Evolutionary conservation across 257 asterid genomes (phyloP).

Genomic region (Gynochthodes officinalis): DNA sequence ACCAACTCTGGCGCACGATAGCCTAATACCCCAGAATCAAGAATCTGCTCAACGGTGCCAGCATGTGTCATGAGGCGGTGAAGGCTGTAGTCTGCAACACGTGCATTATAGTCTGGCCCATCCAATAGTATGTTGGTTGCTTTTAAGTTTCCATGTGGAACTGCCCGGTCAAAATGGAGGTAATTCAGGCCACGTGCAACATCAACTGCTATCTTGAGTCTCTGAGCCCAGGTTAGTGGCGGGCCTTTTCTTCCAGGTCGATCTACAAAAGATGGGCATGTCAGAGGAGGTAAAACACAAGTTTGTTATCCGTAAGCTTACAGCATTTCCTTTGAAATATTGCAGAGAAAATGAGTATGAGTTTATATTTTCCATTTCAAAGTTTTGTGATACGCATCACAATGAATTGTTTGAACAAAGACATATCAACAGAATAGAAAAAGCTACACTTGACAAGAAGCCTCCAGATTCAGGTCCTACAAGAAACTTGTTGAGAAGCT

Average conservation of each 20-base stretch:
- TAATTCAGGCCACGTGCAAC: slow-evolving; percentile 97
- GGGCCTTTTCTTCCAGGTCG: slow-evolving; percentile 90
- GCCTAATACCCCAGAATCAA: slow-evolving; percentile 89
- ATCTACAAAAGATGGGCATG: slow-evolving; percentile 39
- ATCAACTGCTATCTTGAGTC: slow-evolving; percentile 94
- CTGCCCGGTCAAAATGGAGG: slow-evolving; percentile 96
- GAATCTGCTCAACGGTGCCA: slow-evolving; percentile 85
- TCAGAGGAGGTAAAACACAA: slow-evolving; percentile 1
- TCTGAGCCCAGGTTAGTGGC: slow-evolving; percentile 74
- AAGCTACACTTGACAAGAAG: background rate
- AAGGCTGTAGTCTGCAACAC: slow-evolving; percentile 88
- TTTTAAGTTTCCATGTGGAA: slow-evolving; percentile 95
- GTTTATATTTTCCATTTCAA: background rate
- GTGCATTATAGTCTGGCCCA: slow-evolving; percentile 81
- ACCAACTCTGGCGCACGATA: slow-evolving; percentile 96
- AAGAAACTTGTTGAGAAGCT: background rate
- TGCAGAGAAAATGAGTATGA: background rate
- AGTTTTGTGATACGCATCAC: background rate
- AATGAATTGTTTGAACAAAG: background rate
- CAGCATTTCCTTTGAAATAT: background rate
- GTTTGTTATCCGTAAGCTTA: background rate
- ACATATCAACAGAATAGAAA: background rate
- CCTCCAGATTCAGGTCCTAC: background rate
- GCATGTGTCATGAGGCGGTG: slow-evolving; percentile 97
- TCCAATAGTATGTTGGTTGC: slow-evolving; percentile 81